Evolutionary conservation across 2,329 filamentous ascomycete species (phyloP), one percentile per base, ranked within the genome.

Genomic region (Leptographium lundbergii): DNA sequence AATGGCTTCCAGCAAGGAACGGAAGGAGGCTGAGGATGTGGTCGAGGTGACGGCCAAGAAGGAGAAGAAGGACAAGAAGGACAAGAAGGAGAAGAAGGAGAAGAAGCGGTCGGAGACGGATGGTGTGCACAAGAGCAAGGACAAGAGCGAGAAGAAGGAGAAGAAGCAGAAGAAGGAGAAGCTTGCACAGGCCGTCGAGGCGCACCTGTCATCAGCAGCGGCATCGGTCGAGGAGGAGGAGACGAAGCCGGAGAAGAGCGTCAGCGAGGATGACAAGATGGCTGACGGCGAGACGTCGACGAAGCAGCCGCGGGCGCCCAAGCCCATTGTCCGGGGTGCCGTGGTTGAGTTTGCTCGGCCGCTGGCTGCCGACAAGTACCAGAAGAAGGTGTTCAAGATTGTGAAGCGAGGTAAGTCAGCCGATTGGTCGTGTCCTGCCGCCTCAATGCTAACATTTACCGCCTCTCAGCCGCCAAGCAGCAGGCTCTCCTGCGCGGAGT

Each of bases 401-500:
- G 78, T 79, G 69, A 84, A 84, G 77, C 82, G 81, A 71, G 78
- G 81, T 84, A 72, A 57, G 76, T 66, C 5, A 36, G 14, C 27
- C 57, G 36, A 34, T 62, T 25, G 34, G 2, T 53, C 14, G 52
- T 59, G 54, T 24, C 32, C 4, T 50, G 29, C 36, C 27, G 29
- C 6, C n/a, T 1, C 13, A 3, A 13, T 36, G 27, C 32, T 55
- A 3, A n/a, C 52, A 25, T 14, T 36, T 11, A 6, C 14, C 29
- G 73, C 42, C 42, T 13, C 7, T 29, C 73, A 97, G 94, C 92
- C 66, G 91, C 94, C 68, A 96, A 95, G 77, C 85, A 90, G 76
- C 95, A 95, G 77, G 88, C 89, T 61, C 88, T 99, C 70, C 95
- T 96, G 79, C 91, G 94, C 70, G 94, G 94, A 70, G 94, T 99